Percentiles rank a stretch among this genome's conserved stretches.
Conservation (phyloP, 2,329 filamentous ascomycete genomes). For the Curvularia sp. region DNA sequence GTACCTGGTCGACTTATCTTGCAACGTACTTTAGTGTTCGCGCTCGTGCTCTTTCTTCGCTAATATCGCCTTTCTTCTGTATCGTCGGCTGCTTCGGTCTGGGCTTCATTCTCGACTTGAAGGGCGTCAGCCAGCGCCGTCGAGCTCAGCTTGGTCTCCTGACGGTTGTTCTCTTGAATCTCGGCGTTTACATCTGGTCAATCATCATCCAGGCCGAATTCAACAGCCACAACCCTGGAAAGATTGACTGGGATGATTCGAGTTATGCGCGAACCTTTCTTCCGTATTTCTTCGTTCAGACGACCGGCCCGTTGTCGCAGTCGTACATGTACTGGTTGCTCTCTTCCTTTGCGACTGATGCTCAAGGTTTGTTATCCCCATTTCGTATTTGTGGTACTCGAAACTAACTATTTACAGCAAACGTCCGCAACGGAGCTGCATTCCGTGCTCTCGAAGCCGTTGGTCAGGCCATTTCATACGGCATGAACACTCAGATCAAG, state of each 20-base stretch:
- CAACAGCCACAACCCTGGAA: slow-evolving; percentile 49
- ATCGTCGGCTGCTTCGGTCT: slow-evolving; percentile 59
- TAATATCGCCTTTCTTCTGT: slow-evolving; percentile 59
- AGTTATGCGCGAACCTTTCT: slow-evolving; percentile 55
- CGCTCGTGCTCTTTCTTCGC: slow-evolving; percentile 54
- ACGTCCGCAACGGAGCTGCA: slow-evolving; percentile 36
- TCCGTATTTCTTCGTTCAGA: slow-evolving; percentile 59
- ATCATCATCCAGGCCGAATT: slow-evolving; percentile 57
- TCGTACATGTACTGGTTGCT: slow-evolving; percentile 45
- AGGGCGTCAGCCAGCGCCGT: slow-evolving; percentile 66
- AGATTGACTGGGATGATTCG: slow-evolving; percentile 57
- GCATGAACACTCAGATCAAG: slow-evolving; percentile 42
- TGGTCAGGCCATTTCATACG: slow-evolving; percentile 39
- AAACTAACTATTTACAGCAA: slow-evolving; percentile 22
- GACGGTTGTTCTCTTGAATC: slow-evolving; percentile 55
- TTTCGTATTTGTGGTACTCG: background rate
- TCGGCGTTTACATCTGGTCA: slow-evolving; percentile 60
- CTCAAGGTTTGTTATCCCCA: slow-evolving; percentile 22
- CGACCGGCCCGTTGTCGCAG: slow-evolving; percentile 46
- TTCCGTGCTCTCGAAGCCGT: slow-evolving; percentile 40
- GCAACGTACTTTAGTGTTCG: slow-evolving; percentile 56
- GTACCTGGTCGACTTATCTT: slow-evolving; percentile 57
- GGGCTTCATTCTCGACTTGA: slow-evolving; percentile 66
- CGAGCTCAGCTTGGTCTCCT: slow-evolving; percentile 57
- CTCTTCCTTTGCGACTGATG: slow-evolving; percentile 40